Percentiles rank a stretch among this genome's conserved stretches.
phyloP scores from a whole-genome alignment of 2,329 filamentous ascomycete genomes.

The Hypoxylon sp. region DNA sequence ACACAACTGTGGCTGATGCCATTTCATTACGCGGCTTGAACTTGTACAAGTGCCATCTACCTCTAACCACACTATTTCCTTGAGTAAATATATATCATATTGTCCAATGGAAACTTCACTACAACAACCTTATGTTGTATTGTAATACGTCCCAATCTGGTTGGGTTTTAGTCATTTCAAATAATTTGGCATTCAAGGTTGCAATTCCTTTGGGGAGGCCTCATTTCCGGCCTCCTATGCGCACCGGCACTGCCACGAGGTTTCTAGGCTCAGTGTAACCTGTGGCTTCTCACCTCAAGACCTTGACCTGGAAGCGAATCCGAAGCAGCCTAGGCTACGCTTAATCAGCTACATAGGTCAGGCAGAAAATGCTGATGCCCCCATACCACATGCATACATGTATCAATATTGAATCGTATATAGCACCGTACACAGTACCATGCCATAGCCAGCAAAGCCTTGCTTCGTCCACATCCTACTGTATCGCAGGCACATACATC shows the following conservation, averaged over 20 bases:
- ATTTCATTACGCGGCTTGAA: slow-evolving; percentile 24
- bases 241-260: slow-evolving; percentile 21
- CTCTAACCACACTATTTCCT: neutral
- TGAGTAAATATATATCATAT: neutral
- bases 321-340: slow-evolving; percentile 3
- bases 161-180: neutral
- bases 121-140: neutral
- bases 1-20: slow-evolving; percentile 10
- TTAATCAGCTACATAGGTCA: slow-evolving; percentile 1
- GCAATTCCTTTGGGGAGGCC: too few relatives aligned
- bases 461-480: neutral
- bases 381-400: too few relatives aligned
- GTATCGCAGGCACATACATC: neutral
- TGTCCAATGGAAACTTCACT: slow-evolving; percentile 7
- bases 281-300: slow-evolving; percentile 1
- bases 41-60: neutral
- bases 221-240: neutral
- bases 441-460: slow-evolving; percentile 4
- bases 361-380: neutral
- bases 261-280: slow-evolving; percentile 5
- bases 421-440: slow-evolving; percentile 4
- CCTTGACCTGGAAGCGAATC: slow-evolving; percentile 2
- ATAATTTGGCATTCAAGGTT: too few relatives aligned
- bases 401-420: slow-evolving; percentile 3
- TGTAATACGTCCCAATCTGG: neutral